Evolutionary conservation across 2,329 filamentous ascomycete species (phyloP).

Genomic region (Amesomyces nigricolor): DNA sequence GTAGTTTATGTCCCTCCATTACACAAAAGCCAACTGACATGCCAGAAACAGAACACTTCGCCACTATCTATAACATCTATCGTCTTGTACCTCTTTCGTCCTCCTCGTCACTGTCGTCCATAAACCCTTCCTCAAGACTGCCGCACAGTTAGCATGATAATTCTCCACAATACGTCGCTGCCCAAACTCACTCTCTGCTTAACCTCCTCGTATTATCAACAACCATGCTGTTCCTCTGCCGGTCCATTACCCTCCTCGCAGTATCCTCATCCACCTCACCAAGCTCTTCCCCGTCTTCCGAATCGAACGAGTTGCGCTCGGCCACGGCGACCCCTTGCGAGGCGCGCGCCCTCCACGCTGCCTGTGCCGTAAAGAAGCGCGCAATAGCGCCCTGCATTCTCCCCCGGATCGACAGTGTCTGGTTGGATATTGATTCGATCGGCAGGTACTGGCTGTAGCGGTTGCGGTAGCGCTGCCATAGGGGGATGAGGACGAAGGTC

Average conservation of each 20-base stretch:
- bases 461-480: constrained; percentile 64
- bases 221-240: constrained; percentile 42
- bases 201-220: constrained; percentile 45
- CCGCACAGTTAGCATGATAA: constrained; percentile 9
- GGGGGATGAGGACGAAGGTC: constrained; percentile 59
- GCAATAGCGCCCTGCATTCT: constrained; percentile 41
- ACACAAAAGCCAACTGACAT: too few species aligned
- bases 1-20: too few species aligned
- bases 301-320: constrained; percentile 43
- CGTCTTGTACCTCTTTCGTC: not conserved
- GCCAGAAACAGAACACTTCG: too few species aligned
- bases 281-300: constrained; percentile 65
- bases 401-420: constrained; percentile 49
- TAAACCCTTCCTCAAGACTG: constrained; percentile 40
- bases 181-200: constrained; percentile 60
- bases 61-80: too few species aligned
- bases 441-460: constrained; percentile 72
- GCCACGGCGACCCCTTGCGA: constrained; percentile 37
- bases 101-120: constrained; percentile 44
- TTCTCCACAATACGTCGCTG: not conserved
- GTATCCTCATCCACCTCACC: constrained; percentile 52
- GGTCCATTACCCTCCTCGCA: constrained; percentile 36
- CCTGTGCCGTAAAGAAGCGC: constrained; percentile 39
- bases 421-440: constrained; percentile 55
- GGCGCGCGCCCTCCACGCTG: constrained; percentile 44